Conservation (phyloP, 2,329 filamentous ascomycete species). For the Polychaeton citri region DNA sequence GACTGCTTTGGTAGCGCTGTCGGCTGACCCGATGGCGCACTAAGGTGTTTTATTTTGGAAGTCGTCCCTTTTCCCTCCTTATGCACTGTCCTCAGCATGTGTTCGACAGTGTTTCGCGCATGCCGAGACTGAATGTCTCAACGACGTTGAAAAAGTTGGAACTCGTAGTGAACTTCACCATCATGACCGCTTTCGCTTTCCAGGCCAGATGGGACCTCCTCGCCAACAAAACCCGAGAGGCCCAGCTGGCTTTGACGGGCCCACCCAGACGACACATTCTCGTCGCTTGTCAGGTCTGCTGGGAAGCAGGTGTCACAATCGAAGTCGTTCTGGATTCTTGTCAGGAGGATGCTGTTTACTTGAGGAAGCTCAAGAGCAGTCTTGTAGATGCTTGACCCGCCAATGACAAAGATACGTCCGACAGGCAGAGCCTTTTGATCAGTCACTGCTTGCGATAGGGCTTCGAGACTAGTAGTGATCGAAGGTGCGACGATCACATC, state of each 20-base stretch:
- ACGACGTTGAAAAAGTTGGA: conserved; percentile 1
- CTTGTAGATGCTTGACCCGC: conserved; percentile 74
- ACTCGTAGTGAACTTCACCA: conserved; percentile 8
- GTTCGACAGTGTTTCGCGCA: too few relatives aligned
- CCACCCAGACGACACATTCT: conserved; percentile 36
- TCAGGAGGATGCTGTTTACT: conserved; percentile 54
- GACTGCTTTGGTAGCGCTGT: too few relatives aligned
- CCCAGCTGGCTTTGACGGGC: conserved; percentile 36
- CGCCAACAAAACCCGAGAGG: conserved; percentile 52
- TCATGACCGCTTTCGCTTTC: conserved; percentile 46
- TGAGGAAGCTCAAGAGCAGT: conserved; percentile 49
- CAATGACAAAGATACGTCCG: conserved; percentile 69
- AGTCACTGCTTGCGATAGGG: conserved; percentile 19
- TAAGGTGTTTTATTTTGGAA: not conserved
- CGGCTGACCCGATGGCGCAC: too few relatives aligned
- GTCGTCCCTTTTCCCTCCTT: not conserved
- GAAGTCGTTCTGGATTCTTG: conserved; percentile 54
- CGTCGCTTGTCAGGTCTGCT: conserved; percentile 34
- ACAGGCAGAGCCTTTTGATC: conserved; percentile 21
- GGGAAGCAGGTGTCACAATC: conserved; percentile 68
- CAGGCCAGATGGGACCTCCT: conserved; percentile 43
- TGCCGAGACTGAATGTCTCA: too few relatives aligned
- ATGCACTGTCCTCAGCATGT: not conserved
- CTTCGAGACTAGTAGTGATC: conserved; percentile 16
- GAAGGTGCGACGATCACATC: conserved; percentile 41